These are phyloP conservation scores for Fraxinus cuspidata DNA, from an alignment of 257 asterid genomes.

Conservation along the genomic window DNA sequence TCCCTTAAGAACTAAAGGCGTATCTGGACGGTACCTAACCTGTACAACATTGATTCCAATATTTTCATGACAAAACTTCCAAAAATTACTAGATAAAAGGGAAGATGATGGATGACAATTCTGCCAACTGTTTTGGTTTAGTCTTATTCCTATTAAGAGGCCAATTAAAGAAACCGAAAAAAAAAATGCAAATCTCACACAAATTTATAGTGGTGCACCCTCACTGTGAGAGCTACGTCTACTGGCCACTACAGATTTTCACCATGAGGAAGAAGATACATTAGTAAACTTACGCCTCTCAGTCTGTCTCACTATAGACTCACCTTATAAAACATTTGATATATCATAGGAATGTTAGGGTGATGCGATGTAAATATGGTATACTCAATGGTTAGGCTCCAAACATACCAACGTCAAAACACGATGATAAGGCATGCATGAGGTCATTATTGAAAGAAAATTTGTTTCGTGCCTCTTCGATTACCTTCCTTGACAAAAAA, in stretches of 20 bases:
- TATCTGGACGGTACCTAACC: slow-evolving; percentile 89
- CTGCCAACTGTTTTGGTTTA: background rate
- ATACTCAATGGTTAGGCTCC: background rate
- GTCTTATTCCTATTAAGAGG: background rate
- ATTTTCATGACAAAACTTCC: background rate
- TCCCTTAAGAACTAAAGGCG: slow-evolving; percentile 86
- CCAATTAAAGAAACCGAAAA: background rate
- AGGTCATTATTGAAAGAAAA: background rate
- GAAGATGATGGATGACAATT: background rate
- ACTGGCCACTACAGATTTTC: too few species aligned
- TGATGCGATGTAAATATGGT: background rate
- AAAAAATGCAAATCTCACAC: background rate
- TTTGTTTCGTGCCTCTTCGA: background rate
- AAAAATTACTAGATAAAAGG: background rate
- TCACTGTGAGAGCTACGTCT: background rate
- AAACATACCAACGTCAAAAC: background rate
- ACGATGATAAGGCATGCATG: too few species aligned
- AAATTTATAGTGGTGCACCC: too few species aligned
- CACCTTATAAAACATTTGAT: background rate
- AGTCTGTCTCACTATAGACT: background rate
- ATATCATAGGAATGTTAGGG: background rate
- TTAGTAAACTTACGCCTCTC: too few species aligned
- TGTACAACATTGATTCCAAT: slow-evolving; percentile 32
- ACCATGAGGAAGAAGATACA: too few species aligned
- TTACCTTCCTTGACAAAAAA: background rate